Base-by-base conservation (phyloP, 768 basidiomycete species). In the Tricholoma flavovirens region DNA sequence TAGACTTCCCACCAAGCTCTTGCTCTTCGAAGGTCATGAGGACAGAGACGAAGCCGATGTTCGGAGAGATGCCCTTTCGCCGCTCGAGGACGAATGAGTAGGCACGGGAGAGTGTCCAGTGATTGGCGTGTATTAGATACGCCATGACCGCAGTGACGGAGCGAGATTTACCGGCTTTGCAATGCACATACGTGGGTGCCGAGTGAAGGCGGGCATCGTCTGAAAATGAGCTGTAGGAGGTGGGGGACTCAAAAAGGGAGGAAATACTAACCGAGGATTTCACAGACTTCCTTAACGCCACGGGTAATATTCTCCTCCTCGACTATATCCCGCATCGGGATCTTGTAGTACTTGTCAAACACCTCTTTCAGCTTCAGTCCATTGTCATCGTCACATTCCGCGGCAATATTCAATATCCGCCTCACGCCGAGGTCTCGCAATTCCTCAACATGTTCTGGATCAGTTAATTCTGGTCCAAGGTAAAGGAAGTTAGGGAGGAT, bases 111-210 rank as follows among this genome's bases (percentile, higher is more conserved):
- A 98, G 82, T 17, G 93, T 90, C 96, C 96, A 98, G 66, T 94
- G 93, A 66, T 97, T 94, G 9, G 94, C 90, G 64, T 97, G 95
- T 60, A 98, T 97, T 55, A 98, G 87, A 68, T 97, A 98, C 2
- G 92, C 95, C 77, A 98, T 93, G 38, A 97, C 95, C 11, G 94
- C 93, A 0, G 95, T 97, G 26, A 97, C 95, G 1, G 92, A 95
- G 12, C 96, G 86, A 2, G 92, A 94, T 75, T 94, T 97, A 4
- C 95, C 96, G 5, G 91, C 94, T 72, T 90, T 93, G 73, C 95
- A 98, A 67, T 98, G 96, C 12, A 98, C 94, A 64, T 96, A 98
- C 1, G 90, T 90, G 6, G 93, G 86, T 17, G 91, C 83, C 0
- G 87, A 90, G 60, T 93, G 93, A 52, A 98, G 70, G 48, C 89